Conservation (phyloP, 2,329 filamentous ascomycete genomes). For the Magnaporthiopsis incrustans region DNA sequence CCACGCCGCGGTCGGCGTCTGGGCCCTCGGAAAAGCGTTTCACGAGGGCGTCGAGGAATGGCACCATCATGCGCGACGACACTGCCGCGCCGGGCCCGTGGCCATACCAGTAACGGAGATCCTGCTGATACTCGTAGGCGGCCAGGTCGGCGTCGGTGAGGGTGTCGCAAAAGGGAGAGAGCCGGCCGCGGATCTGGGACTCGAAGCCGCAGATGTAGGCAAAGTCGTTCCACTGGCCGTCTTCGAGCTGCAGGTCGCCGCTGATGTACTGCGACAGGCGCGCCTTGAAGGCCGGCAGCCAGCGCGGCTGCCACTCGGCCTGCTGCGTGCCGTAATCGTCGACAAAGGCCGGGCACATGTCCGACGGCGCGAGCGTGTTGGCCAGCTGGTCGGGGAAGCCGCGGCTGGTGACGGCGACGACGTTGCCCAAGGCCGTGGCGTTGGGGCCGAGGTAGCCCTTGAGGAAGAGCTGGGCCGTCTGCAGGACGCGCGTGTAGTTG, state of each 20-base stretch:
- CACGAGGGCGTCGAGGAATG: constrained; percentile 47
- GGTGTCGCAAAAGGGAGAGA: constrained; percentile 55
- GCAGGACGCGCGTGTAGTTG: constrained; percentile 54
- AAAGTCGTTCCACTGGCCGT: constrained; percentile 32
- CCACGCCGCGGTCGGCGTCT: constrained; percentile 33
- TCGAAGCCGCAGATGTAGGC: constrained; percentile 67
- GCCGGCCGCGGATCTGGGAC: constrained; percentile 53
- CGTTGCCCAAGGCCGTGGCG: constrained; percentile 41
- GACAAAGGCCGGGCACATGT: constrained; percentile 51
- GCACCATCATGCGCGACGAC: constrained; percentile 51
- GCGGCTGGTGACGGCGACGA: constrained; percentile 50
- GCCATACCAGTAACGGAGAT: constrained; percentile 61
- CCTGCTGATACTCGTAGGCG: constrained; percentile 59
- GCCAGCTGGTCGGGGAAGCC: constrained; percentile 43
- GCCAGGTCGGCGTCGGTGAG: constrained; percentile 55
- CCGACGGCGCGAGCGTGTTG: constrained; percentile 56
- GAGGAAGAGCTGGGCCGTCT: constrained; percentile 54
- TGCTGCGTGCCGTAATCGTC: constrained; percentile 44
- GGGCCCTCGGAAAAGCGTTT: constrained; percentile 45
- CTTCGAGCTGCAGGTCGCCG: constrained; percentile 46
- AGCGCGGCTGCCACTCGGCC: constrained; percentile 36
- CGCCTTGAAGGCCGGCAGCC: constrained; percentile 36
- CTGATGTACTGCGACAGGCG: constrained; percentile 46
- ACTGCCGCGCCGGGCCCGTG: constrained; percentile 48
- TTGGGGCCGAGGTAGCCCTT: constrained; percentile 52